Base-by-base conservation (phyloP, 2,329 filamentous ascomycete species). In the Niveomyces coronatus region DNA sequence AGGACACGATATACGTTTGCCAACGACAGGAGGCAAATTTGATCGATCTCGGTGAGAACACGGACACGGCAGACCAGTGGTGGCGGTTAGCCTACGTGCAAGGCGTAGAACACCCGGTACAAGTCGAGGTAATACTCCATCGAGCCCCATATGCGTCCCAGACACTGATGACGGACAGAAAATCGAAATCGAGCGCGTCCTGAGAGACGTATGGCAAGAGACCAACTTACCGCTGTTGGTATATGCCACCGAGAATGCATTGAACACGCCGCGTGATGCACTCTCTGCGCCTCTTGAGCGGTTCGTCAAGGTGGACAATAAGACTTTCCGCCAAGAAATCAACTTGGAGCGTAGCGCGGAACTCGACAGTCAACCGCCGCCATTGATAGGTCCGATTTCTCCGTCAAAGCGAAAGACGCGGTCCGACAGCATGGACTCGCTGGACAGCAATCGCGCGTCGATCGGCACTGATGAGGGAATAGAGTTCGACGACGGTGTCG, bases 251-350 rank as follows among this genome's bases (percentile, higher is more conserved):
- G 68, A 74, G 43, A 53, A 57, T 18, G 68, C 70, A 17, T 50
- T 73, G 41, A 45, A 56, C 10, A 44, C 48, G 15, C 49, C 56
- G 4, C 51, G 41, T 9, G 46, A 52, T 4, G 53, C 61, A 9
- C 51, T 74, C 13, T 57, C 69, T 29, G 47, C 57, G 11, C 44
- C 50, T 2, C 45, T 60, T 9, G 54, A 70, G 52, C 59, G 61
- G 22, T 76, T 76, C 48, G 58, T 68, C 5, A 62, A 60, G 27
- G 60, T 60, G 26, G 71, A 76, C 35, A 76, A 75, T 45, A 63
- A 63, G 40, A 57, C 60, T 2, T 76, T 76, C 50, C 60, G 61
- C 14, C 60, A 64, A 35, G 71, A 76, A 45, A 55, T 74, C 6
- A 55, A 54, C 15, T 57, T 60, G 28, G 64, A 67, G 44, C 47